Base-by-base conservation (phyloP, 139 green algal species). In the Chlorella sp. region DNA sequence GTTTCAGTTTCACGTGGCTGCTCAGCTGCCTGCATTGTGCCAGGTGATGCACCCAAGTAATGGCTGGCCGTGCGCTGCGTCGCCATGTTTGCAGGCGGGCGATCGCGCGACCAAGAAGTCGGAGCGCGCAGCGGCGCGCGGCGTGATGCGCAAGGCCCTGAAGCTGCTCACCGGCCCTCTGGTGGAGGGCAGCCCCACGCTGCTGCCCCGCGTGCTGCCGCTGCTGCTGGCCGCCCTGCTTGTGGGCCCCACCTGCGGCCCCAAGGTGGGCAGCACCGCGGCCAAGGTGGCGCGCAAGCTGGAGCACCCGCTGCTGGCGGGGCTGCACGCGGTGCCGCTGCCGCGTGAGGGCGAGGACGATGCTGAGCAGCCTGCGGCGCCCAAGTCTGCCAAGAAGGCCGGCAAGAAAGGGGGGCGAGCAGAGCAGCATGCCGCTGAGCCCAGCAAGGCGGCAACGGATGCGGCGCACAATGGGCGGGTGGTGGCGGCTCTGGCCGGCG, bases 91-190 rank as follows among this genome's bases (percentile, higher is more conserved):
- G 41, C 77, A 83, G 77, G 84, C 74, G 9, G 48, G 17, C 22
- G 64, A 82, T 34, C 54, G n/a, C 9, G 24, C 22, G 0, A 16
- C 44, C 4, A 76, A 43, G 7, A 88, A 84, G 72, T 43, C 58
- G 51, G 38, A 81, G 51, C 84, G 84, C 19, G 75, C 84, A 3
- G 84, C 68, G 36, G 60, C 84, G 16, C 73, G 74, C 22, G 84
- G 84, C 58, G 80, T 88, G n/a, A 64, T 65, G 0, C 73, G 84
- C 69, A 88, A 77, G 24, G 73, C 40, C 11, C 43, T 88, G 0
- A 84, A 88, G 62, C 64, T 88, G 26, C 41, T 85, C 76, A 34
- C 65, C 28, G 84, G 77, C 17, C 77, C 79, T 14, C 22, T 69
- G 68, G 48, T 85, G 81, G 81, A 28, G 11, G 36, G 46, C 20